Percentiles rank a stretch among this genome's conserved stretches.
phyloP scores from a whole-genome alignment of 23 red algal genomes.

The Gracilaria caudata region DNA sequence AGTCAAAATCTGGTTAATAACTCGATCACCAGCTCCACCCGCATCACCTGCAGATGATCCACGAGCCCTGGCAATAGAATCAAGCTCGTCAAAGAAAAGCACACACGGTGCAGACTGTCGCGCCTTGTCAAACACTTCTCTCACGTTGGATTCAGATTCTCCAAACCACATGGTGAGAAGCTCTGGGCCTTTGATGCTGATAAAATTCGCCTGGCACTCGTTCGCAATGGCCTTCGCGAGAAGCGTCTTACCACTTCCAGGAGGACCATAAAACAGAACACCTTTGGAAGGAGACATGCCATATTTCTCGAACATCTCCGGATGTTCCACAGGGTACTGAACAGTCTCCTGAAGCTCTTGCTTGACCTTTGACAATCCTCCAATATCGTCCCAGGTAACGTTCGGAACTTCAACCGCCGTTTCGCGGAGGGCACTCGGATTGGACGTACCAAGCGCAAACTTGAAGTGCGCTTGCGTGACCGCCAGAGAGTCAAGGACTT shows the following conservation, averaged over 20 bases:
- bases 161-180: slow-evolving; percentile 99
- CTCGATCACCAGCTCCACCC: slow-evolving; percentile 96
- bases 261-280: slow-evolving; percentile 97
- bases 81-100: slow-evolving; percentile 99
- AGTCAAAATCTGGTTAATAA: slow-evolving; percentile 99
- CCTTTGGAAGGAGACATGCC: slow-evolving; percentile 94
- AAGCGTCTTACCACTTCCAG: slow-evolving; percentile 96
- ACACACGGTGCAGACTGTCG: slow-evolving; percentile 98
- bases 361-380: slow-evolving; percentile 97
- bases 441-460: slow-evolving; percentile 93
- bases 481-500: slow-evolving; percentile 92
- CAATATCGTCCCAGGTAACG: slow-evolving; percentile 99
- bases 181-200: slow-evolving; percentile 99
- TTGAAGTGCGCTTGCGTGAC: slow-evolving; percentile 99
- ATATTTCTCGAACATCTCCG: slow-evolving; percentile 98
- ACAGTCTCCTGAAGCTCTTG: slow-evolving; percentile 98
- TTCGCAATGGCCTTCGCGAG: slow-evolving; percentile 99
- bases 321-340: slow-evolving; percentile 99
- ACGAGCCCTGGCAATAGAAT: slow-evolving; percentile 96
- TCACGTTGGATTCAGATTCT: slow-evolving; percentile 93
- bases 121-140: slow-evolving; percentile 99
- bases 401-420: slow-evolving; percentile 99
- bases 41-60: slow-evolving; percentile 95
- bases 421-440: slow-evolving; percentile 95
- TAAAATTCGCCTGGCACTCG: slow-evolving; percentile 99